phyloP scores from a whole-genome alignment of 2,329 filamentous ascomycete genomes.

The Penicillium thymicola region DNA sequence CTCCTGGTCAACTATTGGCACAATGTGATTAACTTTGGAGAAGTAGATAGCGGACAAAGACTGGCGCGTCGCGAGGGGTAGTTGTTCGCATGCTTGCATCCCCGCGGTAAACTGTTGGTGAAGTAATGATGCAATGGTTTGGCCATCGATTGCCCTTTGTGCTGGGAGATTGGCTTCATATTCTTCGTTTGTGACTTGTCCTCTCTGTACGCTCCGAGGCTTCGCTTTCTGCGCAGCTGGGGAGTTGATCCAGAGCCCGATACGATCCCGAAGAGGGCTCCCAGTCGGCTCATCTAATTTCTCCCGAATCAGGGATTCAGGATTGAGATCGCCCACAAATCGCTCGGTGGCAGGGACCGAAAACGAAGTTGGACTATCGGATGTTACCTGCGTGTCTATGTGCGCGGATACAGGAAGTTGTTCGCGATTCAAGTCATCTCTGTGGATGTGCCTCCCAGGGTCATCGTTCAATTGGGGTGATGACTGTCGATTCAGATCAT shows the following conservation, averaged over 20 bases:
- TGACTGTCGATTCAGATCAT: background rate
- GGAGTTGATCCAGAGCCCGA: conserved; percentile 35
- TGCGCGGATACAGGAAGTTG: background rate
- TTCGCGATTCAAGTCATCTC: background rate
- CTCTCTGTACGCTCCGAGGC: background rate
- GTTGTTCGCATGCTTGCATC: conserved; percentile 27
- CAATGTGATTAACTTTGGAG: conserved; percentile 37
- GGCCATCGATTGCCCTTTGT: background rate
- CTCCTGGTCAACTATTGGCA: conserved; percentile 36
- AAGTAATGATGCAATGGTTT: conserved; percentile 18
- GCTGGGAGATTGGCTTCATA: background rate
- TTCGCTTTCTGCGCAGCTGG: conserved; percentile 11
- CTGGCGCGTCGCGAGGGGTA: conserved; percentile 34
- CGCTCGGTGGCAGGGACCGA: conserved; percentile 24
- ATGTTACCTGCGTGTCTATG: background rate
- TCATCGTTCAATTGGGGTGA: background rate
- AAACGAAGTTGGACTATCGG: conserved; percentile 6
- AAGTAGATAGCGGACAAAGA: conserved; percentile 36
- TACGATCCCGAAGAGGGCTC: conserved; percentile 27
- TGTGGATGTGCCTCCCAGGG: background rate
- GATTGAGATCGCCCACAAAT: conserved; percentile 43
- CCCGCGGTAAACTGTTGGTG: conserved; percentile 25
- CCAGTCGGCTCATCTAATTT: conserved; percentile 24
- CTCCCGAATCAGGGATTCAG: conserved; percentile 40
- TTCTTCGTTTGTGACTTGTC: background rate